These are phyloP conservation scores for Gleditsia sinensis DNA, from an alignment of 306 rosid genomes.

Conservation along the genomic window DNA sequence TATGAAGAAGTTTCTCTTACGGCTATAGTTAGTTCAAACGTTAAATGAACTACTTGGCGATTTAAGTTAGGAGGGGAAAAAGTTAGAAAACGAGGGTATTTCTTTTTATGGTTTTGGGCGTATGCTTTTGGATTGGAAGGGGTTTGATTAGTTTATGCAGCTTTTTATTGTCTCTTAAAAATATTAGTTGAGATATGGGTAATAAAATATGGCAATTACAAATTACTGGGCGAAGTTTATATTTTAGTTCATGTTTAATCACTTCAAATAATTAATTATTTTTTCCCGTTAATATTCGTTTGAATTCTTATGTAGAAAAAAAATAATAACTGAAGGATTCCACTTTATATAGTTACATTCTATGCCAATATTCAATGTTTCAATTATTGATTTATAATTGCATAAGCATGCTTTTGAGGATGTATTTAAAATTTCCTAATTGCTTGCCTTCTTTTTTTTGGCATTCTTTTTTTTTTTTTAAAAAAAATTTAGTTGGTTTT, in stretches of 20 bases:
- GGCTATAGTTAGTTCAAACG: slow-evolving; percentile 33
- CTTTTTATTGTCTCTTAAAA: slow-evolving; percentile 7
- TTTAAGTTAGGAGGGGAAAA: slow-evolving; percentile 34
- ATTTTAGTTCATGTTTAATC: slow-evolving; percentile 23
- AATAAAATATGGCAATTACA: slow-evolving; percentile 5
- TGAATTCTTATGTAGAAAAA: slow-evolving; percentile 9
- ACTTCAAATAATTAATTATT: slow-evolving; percentile 14
- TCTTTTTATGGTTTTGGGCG: slow-evolving; percentile 17
- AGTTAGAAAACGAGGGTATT: slow-evolving; percentile 4
- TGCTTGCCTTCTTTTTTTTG: neutral
- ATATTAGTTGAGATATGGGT: slow-evolving; percentile 23
- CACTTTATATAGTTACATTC: slow-evolving; percentile 1
- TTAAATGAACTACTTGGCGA: slow-evolving; percentile 42
- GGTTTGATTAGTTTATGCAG: slow-evolving; percentile 25
- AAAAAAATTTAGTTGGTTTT: neutral
- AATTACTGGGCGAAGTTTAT: slow-evolving; percentile 22
- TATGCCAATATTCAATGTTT: slow-evolving; percentile 1
- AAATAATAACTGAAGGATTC: slow-evolving; percentile 11
- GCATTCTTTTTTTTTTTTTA: slow-evolving; percentile 10
- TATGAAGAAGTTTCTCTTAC: slow-evolving; percentile 15
- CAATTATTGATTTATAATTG: slow-evolving; percentile 8
- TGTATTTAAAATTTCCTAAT: slow-evolving; percentile 3
- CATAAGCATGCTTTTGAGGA: slow-evolving; percentile 25
- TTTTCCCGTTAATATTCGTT: neutral
- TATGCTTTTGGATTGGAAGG: slow-evolving; percentile 29